Conservation (phyloP, 2,329 filamentous ascomycete species). For the Xenosphaeropsis pyriputrescens region DNA sequence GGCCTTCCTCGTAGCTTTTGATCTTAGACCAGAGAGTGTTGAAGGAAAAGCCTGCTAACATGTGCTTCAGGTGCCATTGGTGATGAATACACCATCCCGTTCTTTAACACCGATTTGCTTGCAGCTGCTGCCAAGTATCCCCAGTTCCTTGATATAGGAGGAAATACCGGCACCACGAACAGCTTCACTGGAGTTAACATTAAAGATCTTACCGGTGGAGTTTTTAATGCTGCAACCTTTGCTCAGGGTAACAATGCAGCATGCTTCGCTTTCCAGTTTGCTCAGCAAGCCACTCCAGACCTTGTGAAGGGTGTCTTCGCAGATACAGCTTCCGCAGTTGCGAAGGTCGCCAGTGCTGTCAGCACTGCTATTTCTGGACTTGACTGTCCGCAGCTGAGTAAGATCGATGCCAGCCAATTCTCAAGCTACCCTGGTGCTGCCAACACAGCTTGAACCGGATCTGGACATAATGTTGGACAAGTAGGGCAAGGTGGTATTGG, state of each 20-base stretch:
- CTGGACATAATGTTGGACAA: too few relatives aligned
- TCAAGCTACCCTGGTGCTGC: conserved; percentile 8
- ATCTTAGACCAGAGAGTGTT: too few relatives aligned
- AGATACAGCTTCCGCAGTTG: conserved; percentile 15
- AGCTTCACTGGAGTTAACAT: conserved; percentile 32
- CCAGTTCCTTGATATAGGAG: conserved; percentile 29
- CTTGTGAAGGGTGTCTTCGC: conserved; percentile 22
- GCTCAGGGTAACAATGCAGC: conserved; percentile 30
- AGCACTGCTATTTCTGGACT: conserved; percentile 6
- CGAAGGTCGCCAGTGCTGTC: conserved; percentile 19
- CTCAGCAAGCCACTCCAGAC: conserved; percentile 26
- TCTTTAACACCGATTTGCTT: conserved; percentile 23
- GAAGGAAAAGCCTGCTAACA: too few relatives aligned
- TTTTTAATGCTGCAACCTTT: conserved; percentile 25
- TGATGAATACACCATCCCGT: conserved; percentile 24
- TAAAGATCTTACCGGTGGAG: conserved; percentile 25
- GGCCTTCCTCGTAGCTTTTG: too few relatives aligned
- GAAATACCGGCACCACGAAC: conserved; percentile 34
- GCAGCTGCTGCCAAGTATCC: conserved; percentile 23
- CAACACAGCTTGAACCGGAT: too few relatives aligned
- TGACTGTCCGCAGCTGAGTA: conserved; percentile 9
- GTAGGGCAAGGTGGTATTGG: too few relatives aligned
- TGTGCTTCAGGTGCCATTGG: conserved; percentile 5
- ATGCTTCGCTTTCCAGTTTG: conserved; percentile 26
- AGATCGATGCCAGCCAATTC: conserved; percentile 9